Base-by-base conservation (phyloP, 2,329 filamentous ascomycete species). In the Nemania bipapillata region DNA sequence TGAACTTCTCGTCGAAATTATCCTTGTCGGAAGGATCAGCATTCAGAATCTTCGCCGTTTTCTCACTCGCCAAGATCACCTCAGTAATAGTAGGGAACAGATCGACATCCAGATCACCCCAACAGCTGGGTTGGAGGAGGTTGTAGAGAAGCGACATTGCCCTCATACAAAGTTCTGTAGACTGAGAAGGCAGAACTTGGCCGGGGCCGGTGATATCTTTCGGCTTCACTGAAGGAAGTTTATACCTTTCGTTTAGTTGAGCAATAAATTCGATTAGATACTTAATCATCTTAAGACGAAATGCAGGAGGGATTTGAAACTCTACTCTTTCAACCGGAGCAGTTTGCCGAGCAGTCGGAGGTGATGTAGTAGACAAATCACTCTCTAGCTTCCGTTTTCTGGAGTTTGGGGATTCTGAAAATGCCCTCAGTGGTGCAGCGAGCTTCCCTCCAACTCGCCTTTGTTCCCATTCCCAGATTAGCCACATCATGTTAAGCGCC, bases 251-350 rank as follows among this genome's bases (percentile, higher is more conserved):
- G 20, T 92, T 91, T 24, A 97, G 85, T 58, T 93, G 92, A 1
- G 94, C 94, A 74, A 98, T 97, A 80, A 98, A 98, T 69, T 96
- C 92, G 32, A 98, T 92, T 35, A 99, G 87, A 77, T 98, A 99
- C 80, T 97, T 97, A 55, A 97, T 87, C 83, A 99, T 91, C 79
- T 93, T 91, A 50, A 90, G 87, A 22, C 94, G 89, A 62, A 92
- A 89, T 1, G 87, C 79, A 0, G 86, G 78, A 8, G 91, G 88
- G 28, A 95, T 90, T 69, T 87, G 84, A 73, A 92, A 94, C 64
- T 94, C 92, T 0, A 82, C 80, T 68, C 85, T 85, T 56, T 90
- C 89, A 28, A 80, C 78, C 7, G 82, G 79, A 11, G 82, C 80
- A 40, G 77, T 79, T 69, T 84, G 83, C 61, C 82, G 82, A 9